Evolutionary conservation across 371 early-diverging fungal genomes (phyloP), one percentile per base, ranked within the genome.

Genomic region (Actinomortierella wolfii): DNA sequence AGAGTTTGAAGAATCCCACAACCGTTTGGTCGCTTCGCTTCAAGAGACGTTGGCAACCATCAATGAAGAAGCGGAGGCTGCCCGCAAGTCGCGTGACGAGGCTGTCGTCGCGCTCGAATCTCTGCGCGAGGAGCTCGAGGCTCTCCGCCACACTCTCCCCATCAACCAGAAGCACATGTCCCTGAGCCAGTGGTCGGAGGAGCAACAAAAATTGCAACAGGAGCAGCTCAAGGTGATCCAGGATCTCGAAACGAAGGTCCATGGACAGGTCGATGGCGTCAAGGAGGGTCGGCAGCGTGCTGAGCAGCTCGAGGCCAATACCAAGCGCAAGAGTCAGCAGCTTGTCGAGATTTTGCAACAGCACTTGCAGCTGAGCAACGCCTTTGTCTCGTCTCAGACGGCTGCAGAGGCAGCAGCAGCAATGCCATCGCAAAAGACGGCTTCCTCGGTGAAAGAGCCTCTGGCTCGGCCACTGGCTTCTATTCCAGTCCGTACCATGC

Each of bases 101-200:
- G 73, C 73, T 8, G 66, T 71, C 29, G 42, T 14, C 17, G 73
- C 73, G 1, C 41, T 71, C 23, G 73, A 66, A 53, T 62, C 67
- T 2, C 59, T 71, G 18, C 51, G 56, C 13, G 67, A 71, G 50
- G 73, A 71, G 25, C 62, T 71, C 18, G 67, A 71, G 59, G 73
- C 73, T 6, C 46, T 71, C 49, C 29, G 73, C 51, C 73, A 71
- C 51, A 65, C 62, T 18, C 51, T 71, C 14, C 73, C 73, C 3
- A 66, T 71, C 46, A 71, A 66, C 51, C 53, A 56, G 57, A 71
- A 71, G 42, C 73, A 71, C 51, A 65, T 66, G 67, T 71, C 73
- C 1, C 47, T 71, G 50, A 71, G 73, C 17, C 62, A 66, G 46
- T 71, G 73, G 73, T 71, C 73, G 8, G 63, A 61, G 2, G 73